Evolutionary conservation across 1,139 yeast species (phyloP).

Genomic region (Yamadazyma atlantica): DNA sequence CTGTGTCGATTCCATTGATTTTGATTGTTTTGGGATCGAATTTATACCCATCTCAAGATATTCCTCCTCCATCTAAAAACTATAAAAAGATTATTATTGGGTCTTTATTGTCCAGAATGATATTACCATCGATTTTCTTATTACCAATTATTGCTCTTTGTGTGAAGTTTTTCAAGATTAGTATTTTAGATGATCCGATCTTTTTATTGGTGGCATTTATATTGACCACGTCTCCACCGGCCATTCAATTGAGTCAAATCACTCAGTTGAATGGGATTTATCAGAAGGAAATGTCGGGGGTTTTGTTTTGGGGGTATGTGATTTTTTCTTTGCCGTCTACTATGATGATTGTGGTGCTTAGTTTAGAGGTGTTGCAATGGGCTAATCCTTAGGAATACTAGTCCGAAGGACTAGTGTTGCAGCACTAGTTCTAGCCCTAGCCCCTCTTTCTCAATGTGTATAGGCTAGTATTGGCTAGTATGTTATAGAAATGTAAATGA

Average conservation of each 20-base stretch:
- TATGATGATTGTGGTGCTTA: constrained; percentile 65
- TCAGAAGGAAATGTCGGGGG: constrained; percentile 83
- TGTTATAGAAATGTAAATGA: too few relatives aligned
- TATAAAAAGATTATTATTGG: constrained; percentile 62
- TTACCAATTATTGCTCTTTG: constrained; percentile 67
- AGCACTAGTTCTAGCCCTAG: too few relatives aligned
- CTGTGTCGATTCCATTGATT: constrained; percentile 85
- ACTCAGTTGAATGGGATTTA: constrained; percentile 75
- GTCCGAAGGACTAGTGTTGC: background rate
- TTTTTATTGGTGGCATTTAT: constrained; percentile 75
- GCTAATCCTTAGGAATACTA: constrained; percentile 17
- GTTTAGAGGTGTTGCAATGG: constrained; percentile 65
- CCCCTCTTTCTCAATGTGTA: too few relatives aligned
- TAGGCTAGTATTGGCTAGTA: too few relatives aligned
- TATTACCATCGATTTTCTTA: constrained; percentile 65
- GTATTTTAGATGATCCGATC: constrained; percentile 82
- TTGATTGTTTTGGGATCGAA: constrained; percentile 77
- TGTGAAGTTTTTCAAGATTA: constrained; percentile 63
- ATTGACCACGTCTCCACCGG: constrained; percentile 79
- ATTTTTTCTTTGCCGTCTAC: constrained; percentile 77
- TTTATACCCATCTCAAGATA: constrained; percentile 62
- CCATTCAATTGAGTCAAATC: constrained; percentile 79
- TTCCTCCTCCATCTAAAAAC: constrained; percentile 62
- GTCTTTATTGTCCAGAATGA: constrained; percentile 72
- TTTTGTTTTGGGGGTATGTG: constrained; percentile 84